A percentile compares a stretch with the other conserved stretches of the same genome.
These are phyloP conservation scores for Ophiostoma pallidulum DNA, from an alignment of 2,329 filamentous ascomycete genomes.

Conservation along the genomic window DNA sequence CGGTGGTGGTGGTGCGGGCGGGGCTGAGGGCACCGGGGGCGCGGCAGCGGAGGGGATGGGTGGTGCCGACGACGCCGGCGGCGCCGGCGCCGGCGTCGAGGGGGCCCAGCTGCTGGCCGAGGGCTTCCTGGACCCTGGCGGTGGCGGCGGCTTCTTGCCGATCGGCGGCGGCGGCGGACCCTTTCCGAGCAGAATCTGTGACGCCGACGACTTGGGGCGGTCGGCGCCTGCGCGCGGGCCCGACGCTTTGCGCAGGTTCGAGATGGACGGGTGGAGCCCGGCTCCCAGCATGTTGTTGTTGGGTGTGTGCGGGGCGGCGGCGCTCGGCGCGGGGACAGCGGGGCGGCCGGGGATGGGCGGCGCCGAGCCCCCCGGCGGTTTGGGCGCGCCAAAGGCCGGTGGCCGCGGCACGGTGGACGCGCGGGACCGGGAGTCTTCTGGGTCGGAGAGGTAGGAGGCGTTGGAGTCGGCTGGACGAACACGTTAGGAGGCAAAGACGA, in stretches of 20 bases:
- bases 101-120: no score
- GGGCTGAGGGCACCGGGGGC: conserved; percentile 27
- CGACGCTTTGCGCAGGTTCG: conserved; percentile 48
- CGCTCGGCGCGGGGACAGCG: conserved; percentile 37
- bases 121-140: conserved; percentile 51
- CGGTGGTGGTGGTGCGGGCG: conserved; percentile 31
- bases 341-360: conserved; percentile 51
- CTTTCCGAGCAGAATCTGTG: conserved; percentile 36
- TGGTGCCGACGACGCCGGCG: conserved; percentile 4
- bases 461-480: conserved; percentile 53
- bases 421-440: conserved; percentile 51
- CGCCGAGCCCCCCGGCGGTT: conserved; percentile 47
- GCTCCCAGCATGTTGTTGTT: neutral
- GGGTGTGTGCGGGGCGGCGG: conserved; percentile 20
- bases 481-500: neutral
- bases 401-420: conserved; percentile 43
- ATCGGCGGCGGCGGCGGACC: conserved; percentile 68
- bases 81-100: conserved; percentile 1
- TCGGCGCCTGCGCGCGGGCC: conserved; percentile 35
- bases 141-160: conserved; percentile 64
- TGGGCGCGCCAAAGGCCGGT: conserved; percentile 45
- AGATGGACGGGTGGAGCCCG: conserved; percentile 42
- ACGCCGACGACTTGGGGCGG: conserved; percentile 52
- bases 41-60: conserved; percentile 21
- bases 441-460: conserved; percentile 71